These are phyloP conservation scores for Vaccinium corymbosum DNA, from an alignment of 148 eudicot species.

Conservation along the genomic window DNA sequence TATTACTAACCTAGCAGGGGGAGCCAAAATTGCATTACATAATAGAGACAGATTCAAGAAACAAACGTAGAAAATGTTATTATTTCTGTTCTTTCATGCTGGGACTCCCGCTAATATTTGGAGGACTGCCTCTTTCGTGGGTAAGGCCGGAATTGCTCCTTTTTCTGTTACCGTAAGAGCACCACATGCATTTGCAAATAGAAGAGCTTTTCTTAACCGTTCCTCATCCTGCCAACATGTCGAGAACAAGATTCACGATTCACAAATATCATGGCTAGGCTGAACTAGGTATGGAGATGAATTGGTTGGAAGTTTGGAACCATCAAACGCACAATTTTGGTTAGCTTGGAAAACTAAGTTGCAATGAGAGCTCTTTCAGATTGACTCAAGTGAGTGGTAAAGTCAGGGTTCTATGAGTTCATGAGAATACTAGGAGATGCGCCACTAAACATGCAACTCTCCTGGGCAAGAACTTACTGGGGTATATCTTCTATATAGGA, in stretches of 20 bases:
- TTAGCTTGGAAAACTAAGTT: background rate
- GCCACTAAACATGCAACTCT: too few relatives aligned
- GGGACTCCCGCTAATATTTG: constrained; percentile 28
- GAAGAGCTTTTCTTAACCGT: constrained; percentile 54
- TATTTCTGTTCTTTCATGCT: background rate
- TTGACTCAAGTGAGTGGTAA: background rate
- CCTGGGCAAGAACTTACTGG: too few relatives aligned
- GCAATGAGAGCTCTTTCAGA: background rate
- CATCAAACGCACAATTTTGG: background rate
- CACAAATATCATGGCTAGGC: background rate
- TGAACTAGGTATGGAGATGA: background rate
- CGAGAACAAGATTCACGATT: background rate
- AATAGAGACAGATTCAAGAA: background rate
- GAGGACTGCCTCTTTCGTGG: constrained; percentile 55
- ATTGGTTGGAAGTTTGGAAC: background rate
- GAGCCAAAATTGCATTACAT: background rate
- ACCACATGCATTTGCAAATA: constrained; percentile 81
- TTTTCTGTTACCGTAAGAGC: constrained; percentile 68
- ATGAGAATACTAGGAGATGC: too few relatives aligned
- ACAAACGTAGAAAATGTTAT: background rate
- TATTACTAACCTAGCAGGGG: background rate
- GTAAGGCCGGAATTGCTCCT: constrained; percentile 78
- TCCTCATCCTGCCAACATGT: constrained; percentile 56
- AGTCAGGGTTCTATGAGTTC: background rate
- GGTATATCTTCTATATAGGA: too few relatives aligned